Evolutionary conservation across 2,329 filamentous ascomycete genomes (phyloP), one percentile per base, ranked within the genome.

Genomic region (Xylariaceae sp.): DNA sequence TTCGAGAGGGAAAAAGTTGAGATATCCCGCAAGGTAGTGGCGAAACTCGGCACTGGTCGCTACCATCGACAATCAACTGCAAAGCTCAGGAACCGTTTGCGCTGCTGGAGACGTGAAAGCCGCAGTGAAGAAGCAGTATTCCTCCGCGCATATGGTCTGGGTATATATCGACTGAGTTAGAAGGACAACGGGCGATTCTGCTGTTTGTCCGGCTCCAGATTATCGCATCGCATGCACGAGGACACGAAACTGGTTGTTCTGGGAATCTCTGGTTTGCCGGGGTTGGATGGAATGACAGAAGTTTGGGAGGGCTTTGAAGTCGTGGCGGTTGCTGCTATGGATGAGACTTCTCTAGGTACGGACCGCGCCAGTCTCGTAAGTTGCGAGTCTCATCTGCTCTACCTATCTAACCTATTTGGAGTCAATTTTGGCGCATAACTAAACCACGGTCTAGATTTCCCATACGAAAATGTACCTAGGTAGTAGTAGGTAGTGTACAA

Each of bases 291-390:
- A 30, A 50, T 32, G 26, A 42, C 46, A 36, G 49, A 40, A 41
- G 19, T 57, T 49, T 39, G 52, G 52, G 52, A 44, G 52, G 48
- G 49, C 41, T 53, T 30, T 45, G 42, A 45, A 32, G 42, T 44
- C 41, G 21, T 18, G 4, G 22, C 30, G 26, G 40, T n/a, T 22
- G 41, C 22, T 44, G 16, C 36, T 39, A 5, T 34, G 32, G 9
- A 26, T 42, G 12, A 26, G 19, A 42, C 37, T 18, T 26, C 26
- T 26, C 26, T n/a, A n/a, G n/a, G n/a, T n/a, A n/a, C n/a, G n/a
- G n/a, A n/a, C n/a, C n/a, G n/a, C n/a, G n/a, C n/a, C n/a, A n/a
- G n/a, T n/a, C n/a, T n/a, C n/a, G n/a, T n/a, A n/a, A n/a, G n/a
- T n/a, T n/a, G n/a, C n/a, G n/a, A n/a, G n/a, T n/a, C n/a, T n/a